These are phyloP conservation scores for Graphilbum fragrans DNA, from an alignment of 2,329 filamentous ascomycete species.

Conservation along the genomic window DNA sequence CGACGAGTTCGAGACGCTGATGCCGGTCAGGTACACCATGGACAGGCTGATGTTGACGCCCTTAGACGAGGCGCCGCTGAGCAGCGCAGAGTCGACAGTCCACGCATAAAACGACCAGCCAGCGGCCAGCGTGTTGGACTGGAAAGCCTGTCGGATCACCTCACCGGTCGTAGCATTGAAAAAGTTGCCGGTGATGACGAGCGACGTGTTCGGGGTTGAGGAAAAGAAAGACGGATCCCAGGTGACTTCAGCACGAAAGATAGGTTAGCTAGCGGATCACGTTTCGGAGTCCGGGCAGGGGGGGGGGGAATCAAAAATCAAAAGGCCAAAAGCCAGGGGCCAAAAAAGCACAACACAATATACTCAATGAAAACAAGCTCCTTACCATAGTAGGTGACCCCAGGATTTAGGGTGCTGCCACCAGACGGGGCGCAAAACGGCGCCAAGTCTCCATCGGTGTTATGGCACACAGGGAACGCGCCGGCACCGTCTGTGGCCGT, in stretches of 20 bases:
- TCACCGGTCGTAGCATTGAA: slow-evolving; percentile 23
- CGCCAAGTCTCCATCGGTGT: slow-evolving; percentile 29
- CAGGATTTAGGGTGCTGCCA: slow-evolving; percentile 30
- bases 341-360: neutral
- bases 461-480: slow-evolving; percentile 37
- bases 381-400: slow-evolving; percentile 39
- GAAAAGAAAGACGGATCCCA: slow-evolving; percentile 43
- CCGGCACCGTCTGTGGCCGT: slow-evolving; percentile 31
- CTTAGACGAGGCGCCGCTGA: slow-evolving; percentile 20
- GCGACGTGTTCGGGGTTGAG: slow-evolving; percentile 23
- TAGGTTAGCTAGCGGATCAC: neutral
- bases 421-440: slow-evolving; percentile 39
- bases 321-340: too few relatives aligned
- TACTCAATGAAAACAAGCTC: neutral
- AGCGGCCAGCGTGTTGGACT: slow-evolving; percentile 22
- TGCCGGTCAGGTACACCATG: slow-evolving; percentile 25
- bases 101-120: slow-evolving; percentile 36
- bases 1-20: slow-evolving; percentile 12
- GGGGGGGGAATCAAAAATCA: slow-evolving; percentile 1
- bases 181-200: slow-evolving; percentile 24
- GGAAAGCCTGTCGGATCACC: slow-evolving; percentile 18
- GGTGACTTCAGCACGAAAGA: slow-evolving; percentile 32
- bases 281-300: neutral
- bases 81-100: slow-evolving; percentile 23
- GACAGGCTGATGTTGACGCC: slow-evolving; percentile 35